Conservation (phyloP, 2,329 filamentous ascomycete species). For the Coniochaeta prunicola region DNA sequence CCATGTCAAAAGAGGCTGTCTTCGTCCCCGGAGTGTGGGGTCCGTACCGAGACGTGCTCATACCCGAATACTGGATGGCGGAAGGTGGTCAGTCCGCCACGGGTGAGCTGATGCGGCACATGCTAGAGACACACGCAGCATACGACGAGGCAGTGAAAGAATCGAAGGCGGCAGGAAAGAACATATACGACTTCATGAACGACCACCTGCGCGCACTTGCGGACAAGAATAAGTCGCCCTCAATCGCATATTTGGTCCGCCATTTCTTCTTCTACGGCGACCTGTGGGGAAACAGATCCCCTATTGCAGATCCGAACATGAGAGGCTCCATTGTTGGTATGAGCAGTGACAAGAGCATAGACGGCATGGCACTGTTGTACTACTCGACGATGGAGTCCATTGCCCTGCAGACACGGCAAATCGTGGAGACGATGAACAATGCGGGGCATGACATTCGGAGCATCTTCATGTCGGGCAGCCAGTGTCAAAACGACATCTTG, state of each 20-base stretch:
- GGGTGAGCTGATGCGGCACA: slow-evolving; percentile 86
- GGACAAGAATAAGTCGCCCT: slow-evolving; percentile 61
- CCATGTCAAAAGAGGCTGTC: slow-evolving; percentile 87
- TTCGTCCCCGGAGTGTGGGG: slow-evolving; percentile 97
- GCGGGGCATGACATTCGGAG: slow-evolving; percentile 80
- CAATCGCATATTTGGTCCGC: slow-evolving; percentile 76
- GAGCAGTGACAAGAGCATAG: slow-evolving; percentile 76
- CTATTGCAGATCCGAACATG: slow-evolving; percentile 90
- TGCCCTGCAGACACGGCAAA: slow-evolving; percentile 91
- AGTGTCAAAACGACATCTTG: slow-evolving; percentile 91
- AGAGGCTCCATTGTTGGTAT: slow-evolving; percentile 82
- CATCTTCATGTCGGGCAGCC: slow-evolving; percentile 98
- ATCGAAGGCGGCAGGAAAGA: slow-evolving; percentile 74
- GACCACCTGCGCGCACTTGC: slow-evolving; percentile 73
- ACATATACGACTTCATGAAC: slow-evolving; percentile 95
- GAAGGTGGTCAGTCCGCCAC: slow-evolving; percentile 96
- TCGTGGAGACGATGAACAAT: slow-evolving; percentile 88
- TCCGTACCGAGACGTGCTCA: slow-evolving; percentile 87
- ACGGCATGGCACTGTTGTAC: slow-evolving; percentile 85
- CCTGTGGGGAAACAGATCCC: slow-evolving; percentile 92
- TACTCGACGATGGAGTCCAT: slow-evolving; percentile 98
- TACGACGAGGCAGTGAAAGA: slow-evolving; percentile 73
- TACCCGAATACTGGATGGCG: slow-evolving; percentile 92
- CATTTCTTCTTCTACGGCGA: slow-evolving; percentile 99
- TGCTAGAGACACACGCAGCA: slow-evolving; percentile 90